phyloP scores from a whole-genome alignment of 2,329 filamentous ascomycete species.

The Fusarium sp. region DNA sequence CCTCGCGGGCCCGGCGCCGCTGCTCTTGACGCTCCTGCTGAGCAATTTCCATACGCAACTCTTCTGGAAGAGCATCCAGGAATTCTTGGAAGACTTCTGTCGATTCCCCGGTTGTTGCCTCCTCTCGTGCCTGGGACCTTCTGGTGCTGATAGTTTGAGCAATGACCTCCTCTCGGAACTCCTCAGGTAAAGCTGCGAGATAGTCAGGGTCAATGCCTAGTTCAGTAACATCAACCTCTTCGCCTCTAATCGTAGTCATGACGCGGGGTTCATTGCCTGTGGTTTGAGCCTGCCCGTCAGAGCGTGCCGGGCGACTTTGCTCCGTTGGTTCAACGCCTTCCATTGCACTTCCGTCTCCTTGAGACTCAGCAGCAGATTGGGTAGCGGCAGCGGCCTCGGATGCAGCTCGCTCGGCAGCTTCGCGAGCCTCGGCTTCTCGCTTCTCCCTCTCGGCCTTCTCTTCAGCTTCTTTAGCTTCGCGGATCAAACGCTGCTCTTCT shows the following conservation, averaged over 20 bases:
- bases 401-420: slow-evolving; percentile 66
- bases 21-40: slow-evolving; percentile 91
- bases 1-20: slow-evolving; percentile 86
- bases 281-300: slow-evolving; percentile 44
- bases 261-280: slow-evolving; percentile 63
- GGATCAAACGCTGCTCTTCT: slow-evolving; percentile 72
- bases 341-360: slow-evolving; percentile 65
- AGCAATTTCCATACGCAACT: slow-evolving; percentile 89
- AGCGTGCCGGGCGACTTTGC: slow-evolving; percentile 48
- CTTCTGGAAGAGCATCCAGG: slow-evolving; percentile 88
- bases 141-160: slow-evolving; percentile 88
- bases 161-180: slow-evolving; percentile 94
- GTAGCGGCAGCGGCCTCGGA: slow-evolving; percentile 64
- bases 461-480: slow-evolving; percentile 78
- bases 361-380: slow-evolving; percentile 12
- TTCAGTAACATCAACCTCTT: slow-evolving; percentile 91
- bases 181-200: slow-evolving; percentile 95
- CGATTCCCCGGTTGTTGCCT: slow-evolving; percentile 76
- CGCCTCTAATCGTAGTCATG: slow-evolving; percentile 84
- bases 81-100: slow-evolving; percentile 93
- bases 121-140: slow-evolving; percentile 78
- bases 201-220: slow-evolving; percentile 95
- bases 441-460: slow-evolving; percentile 74
- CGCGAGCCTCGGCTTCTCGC: slow-evolving; percentile 76
- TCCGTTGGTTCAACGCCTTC: slow-evolving; percentile 76